Evolutionary conservation across 768 basidiomycete genomes (phyloP).

Genomic region (Psilocybe tampanensis): DNA sequence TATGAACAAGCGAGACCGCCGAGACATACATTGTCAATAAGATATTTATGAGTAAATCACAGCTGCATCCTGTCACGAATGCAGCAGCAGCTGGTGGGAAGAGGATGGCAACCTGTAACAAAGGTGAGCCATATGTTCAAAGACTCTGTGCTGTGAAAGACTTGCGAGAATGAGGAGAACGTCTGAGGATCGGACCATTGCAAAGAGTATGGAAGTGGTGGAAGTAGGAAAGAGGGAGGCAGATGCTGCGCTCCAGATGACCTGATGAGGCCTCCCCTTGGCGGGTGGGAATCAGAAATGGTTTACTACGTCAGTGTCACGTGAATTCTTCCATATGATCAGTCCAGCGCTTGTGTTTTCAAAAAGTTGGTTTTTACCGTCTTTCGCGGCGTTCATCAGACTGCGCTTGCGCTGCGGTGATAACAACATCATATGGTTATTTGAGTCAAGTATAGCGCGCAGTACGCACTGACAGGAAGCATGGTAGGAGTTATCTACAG

Average conservation of each 20-base stretch:
- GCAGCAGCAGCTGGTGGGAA: slow-evolving; percentile 83
- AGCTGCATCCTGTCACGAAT: slow-evolving; percentile 81
- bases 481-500: not conserved
- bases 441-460: not conserved
- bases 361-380: too few species aligned
- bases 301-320: not conserved
- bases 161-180: slow-evolving; percentile 77
- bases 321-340: not conserved
- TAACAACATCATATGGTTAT: not conserved
- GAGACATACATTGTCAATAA: slow-evolving; percentile 67
- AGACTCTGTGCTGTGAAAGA: slow-evolving; percentile 7
- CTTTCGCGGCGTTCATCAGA: too few species aligned
- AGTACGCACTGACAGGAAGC: not conserved
- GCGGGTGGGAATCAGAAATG: not conserved
- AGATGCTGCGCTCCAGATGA: not conserved
- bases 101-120: slow-evolving; percentile 66
- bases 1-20: not conserved
- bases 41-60: slow-evolving; percentile 87
- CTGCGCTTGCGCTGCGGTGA: too few species aligned
- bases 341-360: too few species aligned
- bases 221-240: not conserved
- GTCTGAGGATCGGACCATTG: slow-evolving; percentile 68
- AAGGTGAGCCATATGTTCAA: not conserved
- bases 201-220: slow-evolving; percentile 8
- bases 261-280: not conserved